phyloP scores from a whole-genome alignment of 2,329 filamentous ascomycete genomes.

The Beauveria varroae region DNA sequence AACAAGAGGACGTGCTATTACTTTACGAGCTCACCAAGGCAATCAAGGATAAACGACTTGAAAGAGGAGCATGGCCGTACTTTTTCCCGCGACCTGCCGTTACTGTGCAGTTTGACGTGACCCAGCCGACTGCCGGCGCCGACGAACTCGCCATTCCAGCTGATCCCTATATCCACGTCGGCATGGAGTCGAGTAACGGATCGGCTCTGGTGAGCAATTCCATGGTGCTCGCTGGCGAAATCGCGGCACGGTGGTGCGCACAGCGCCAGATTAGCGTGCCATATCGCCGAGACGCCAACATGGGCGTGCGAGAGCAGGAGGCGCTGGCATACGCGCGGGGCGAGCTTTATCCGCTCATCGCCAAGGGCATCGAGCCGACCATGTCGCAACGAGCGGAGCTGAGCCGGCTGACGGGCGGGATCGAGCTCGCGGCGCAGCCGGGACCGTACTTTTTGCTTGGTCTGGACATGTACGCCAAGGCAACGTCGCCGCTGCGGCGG shows the following conservation, averaged over 20 bases:
- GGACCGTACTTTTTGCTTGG: slow-evolving; percentile 52
- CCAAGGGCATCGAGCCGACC: slow-evolving; percentile 25
- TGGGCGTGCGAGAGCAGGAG: slow-evolving; percentile 25
- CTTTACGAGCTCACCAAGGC: slow-evolving; percentile 42
- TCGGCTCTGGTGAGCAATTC: slow-evolving; percentile 29
- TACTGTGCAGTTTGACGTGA: slow-evolving; percentile 33
- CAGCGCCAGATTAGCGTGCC: slow-evolving; percentile 51
- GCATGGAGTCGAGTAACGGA: slow-evolving; percentile 22
- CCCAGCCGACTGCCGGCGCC: slow-evolving; percentile 9
- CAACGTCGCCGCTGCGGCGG: slow-evolving; percentile 59
- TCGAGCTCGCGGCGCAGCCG: slow-evolving; percentile 44
- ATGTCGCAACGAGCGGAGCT: slow-evolving; percentile 23
- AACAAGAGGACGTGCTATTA: slow-evolving; percentile 38
- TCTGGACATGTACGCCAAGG: slow-evolving; percentile 52
- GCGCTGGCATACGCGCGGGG: slow-evolving; percentile 29
- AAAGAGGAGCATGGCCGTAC: slow-evolving; percentile 42
- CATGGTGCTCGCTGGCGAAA: slow-evolving; percentile 56
- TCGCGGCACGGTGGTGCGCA: slow-evolving; percentile 54
- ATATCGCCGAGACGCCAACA: slow-evolving; percentile 45
- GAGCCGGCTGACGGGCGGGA: slow-evolving; percentile 33
- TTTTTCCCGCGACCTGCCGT: slow-evolving; percentile 37
- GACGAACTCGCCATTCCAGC: slow-evolving; percentile 25
- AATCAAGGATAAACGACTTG: slow-evolving; percentile 34
- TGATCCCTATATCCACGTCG: slow-evolving; percentile 43
- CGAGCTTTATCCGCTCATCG: slow-evolving; percentile 27